Conservation (phyloP, 306 rosid genomes). For the Prunus persica region Prunus_persica_NCBIv2 NC_034015.1:18094501-18095000, state of each 20-base stretch:
- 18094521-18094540: slow-evolving; percentile 84
- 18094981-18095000: not conserved
- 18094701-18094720: no score
- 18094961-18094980: not conserved
- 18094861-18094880: not conserved
- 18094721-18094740: no score
- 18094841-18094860: not conserved
- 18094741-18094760: no score
- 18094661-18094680: not conserved
- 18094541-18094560: slow-evolving; percentile 93
- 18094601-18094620: not conserved
- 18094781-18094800: not conserved
- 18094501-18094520: slow-evolving; percentile 86
- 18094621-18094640: not conserved
- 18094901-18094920: not conserved
- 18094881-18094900: not conserved
- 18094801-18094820: not conserved
- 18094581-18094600: slow-evolving; percentile 6
- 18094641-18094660: not conserved
- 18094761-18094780: no score
- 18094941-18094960: not conserved
- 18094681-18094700: no score
- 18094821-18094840: not conserved
- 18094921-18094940: not conserved
- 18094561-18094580: slow-evolving; percentile 85